Evolutionary conservation across 257 asterid genomes (phyloP).

Genomic region (Solanum rostratum): DNA sequence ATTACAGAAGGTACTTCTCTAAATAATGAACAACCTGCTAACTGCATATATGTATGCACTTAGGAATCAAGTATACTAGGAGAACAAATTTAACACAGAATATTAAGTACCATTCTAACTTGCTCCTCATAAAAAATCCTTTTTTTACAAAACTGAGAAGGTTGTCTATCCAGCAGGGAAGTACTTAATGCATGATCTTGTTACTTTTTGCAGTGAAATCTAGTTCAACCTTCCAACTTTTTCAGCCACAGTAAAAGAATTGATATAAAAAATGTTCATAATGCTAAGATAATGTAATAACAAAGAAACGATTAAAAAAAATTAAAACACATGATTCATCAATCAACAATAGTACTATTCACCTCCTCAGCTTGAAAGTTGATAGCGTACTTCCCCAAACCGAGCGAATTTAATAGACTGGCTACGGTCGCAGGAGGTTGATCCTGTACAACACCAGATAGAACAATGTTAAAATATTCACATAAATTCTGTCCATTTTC

Average conservation of each 20-base stretch:
- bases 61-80: background rate
- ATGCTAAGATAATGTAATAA: background rate
- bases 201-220: background rate
- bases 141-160: background rate
- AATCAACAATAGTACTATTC: background rate
- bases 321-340: background rate
- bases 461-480: background rate
- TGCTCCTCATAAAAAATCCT: background rate
- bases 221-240: background rate
- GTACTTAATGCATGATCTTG: background rate
- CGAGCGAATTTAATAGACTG: constrained; percentile 46
- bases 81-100: background rate
- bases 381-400: constrained; percentile 53
- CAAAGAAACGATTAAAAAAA: background rate
- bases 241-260: background rate
- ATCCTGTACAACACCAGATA: constrained; percentile 23
- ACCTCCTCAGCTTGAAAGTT: constrained; percentile 79
- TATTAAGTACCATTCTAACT: background rate
- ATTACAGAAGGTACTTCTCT: background rate
- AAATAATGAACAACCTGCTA: background rate
- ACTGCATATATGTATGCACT: background rate
- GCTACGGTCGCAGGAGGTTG: constrained; percentile 34
- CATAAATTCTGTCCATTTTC: background rate
- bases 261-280: background rate
- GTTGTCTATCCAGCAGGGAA: background rate